Conservation (phyloP, 805 yeast species). For the Yamadazyma takamatsuzukensis region DNA sequence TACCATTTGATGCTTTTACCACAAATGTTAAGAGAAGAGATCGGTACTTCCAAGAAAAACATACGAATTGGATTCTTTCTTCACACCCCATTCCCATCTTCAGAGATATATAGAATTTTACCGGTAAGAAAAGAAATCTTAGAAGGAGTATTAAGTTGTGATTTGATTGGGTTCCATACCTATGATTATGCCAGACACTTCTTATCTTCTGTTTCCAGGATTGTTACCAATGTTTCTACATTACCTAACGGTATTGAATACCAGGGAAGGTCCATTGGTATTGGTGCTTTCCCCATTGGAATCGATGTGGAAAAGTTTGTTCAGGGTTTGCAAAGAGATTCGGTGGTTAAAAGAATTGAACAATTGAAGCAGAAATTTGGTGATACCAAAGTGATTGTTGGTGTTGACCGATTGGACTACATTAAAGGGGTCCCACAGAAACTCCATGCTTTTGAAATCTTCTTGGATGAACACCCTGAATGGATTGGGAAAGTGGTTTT, state of each 20-base stretch:
- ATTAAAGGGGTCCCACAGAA: conserved; percentile 98
- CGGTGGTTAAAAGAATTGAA: conserved; percentile 63
- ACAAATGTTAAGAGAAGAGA: conserved; percentile 68
- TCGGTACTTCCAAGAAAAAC: conserved; percentile 46
- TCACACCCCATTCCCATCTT: conserved; percentile 97
- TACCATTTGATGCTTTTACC: conserved; percentile 96
- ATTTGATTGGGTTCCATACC: conserved; percentile 96
- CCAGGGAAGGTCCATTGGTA: conserved; percentile 69
- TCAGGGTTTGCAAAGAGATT: conserved; percentile 63
- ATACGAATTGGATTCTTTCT: conserved; percentile 88
- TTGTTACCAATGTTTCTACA: conserved; percentile 69
- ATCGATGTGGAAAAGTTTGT: conserved; percentile 91
- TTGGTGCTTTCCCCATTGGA: conserved; percentile 99
- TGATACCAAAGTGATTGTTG: conserved; percentile 84
- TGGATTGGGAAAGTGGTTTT: conserved; percentile 97
- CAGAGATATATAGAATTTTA: conserved; percentile 90
- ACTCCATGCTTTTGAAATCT: conserved; percentile 92
- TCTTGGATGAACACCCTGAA: conserved; percentile 88
- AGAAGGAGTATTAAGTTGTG: conserved; percentile 89
- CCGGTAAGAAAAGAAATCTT: conserved; percentile 94
- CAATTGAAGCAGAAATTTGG: conserved; percentile 62
- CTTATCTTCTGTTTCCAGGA: conserved; percentile 80
- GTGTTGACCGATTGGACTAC: conserved; percentile 94
- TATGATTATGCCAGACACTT: conserved; percentile 98
- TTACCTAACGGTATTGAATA: conserved; percentile 88